A percentile compares a stretch with the other conserved stretches of the same genome.
These are phyloP conservation scores for Penicillium occitanis DNA, from an alignment of 2,329 filamentous ascomycete genomes.

Conservation along the genomic window DNA sequence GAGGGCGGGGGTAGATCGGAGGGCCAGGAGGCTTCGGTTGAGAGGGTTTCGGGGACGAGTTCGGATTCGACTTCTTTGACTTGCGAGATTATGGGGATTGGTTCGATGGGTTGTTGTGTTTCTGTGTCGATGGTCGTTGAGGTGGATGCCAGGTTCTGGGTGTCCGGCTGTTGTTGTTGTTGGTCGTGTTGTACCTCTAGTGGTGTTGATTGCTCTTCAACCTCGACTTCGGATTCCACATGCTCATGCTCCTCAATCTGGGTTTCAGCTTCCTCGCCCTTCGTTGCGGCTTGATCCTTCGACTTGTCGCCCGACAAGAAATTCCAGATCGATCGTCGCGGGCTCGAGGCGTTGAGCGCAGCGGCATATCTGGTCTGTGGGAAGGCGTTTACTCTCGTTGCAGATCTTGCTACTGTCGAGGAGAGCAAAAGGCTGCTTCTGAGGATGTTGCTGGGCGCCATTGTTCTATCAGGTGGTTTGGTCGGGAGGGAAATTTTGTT, in stretches of 20 bases:
- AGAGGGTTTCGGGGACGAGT: not conserved
- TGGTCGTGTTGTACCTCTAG: not conserved
- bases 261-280: not conserved
- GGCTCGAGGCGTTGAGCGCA: not conserved
- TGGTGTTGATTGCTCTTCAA: not conserved
- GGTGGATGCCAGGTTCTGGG: not conserved
- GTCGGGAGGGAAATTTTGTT: conserved; percentile 5
- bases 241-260: not conserved
- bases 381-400: not conserved
- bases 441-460: conserved; percentile 30
- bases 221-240: not conserved
- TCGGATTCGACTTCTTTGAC: not conserved
- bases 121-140: not conserved
- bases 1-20: conserved; percentile 23
- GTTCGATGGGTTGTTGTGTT: not conserved
- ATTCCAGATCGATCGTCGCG: conserved; percentile 10
- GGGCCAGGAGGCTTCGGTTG: not conserved
- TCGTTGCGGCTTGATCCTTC: not conserved
- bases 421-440: conserved; percentile 12
- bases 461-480: conserved; percentile 19
- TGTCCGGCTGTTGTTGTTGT: not conserved
- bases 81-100: conserved; percentile 2
- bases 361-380: not conserved
- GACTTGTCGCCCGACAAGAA: not conserved
- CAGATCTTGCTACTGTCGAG: not conserved